phyloP scores from a whole-genome alignment of 352 stramenopile genomes.

The Phytophthora vignae region DNA sequence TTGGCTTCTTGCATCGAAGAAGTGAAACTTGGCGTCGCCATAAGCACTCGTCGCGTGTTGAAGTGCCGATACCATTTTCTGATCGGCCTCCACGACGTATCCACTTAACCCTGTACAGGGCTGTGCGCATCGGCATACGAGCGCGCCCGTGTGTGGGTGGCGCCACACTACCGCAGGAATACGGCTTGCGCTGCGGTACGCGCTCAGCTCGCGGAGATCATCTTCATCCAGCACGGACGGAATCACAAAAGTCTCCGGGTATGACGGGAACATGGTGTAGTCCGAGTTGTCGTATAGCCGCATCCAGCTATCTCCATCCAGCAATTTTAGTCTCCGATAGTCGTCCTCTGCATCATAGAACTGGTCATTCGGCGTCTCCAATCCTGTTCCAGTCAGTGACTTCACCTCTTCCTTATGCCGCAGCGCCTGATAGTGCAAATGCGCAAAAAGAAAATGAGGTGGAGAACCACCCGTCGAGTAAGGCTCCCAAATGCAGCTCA shows the following conservation, averaged over 20 bases:
- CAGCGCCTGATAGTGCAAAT: conserved; percentile 77
- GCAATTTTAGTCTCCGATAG: conserved; percentile 80
- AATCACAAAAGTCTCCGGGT: conserved; percentile 94
- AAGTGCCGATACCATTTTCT: conserved; percentile 82
- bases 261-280: conserved; percentile 94
- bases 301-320: conserved; percentile 87
- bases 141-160: conserved; percentile 89
- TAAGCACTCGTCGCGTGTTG: conserved; percentile 70
- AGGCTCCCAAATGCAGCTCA: conserved; percentile 78
- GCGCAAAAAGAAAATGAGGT: conserved; percentile 78
- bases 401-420: conserved; percentile 47
- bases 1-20: conserved; percentile 87
- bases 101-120: conserved; percentile 85
- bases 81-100: conserved; percentile 81
- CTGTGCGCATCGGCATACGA: conserved; percentile 89
- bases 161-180: conserved; percentile 95
- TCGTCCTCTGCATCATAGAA: conserved; percentile 86
- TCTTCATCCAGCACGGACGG: conserved; percentile 93
- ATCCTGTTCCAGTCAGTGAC: conserved; percentile 32
- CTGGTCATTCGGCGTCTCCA: conserved; percentile 54
- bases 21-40: conserved; percentile 81
- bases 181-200: conserved; percentile 95
- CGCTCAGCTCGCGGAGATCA: conserved; percentile 83
- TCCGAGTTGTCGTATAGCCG: conserved; percentile 86
- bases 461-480: conserved; percentile 46